A percentile compares a stretch with the other conserved stretches of the same genome.
Evolutionary conservation across 192 early-diverging fungal genomes (phyloP).

Genomic region (Ambispora gerdemannii): DNA sequence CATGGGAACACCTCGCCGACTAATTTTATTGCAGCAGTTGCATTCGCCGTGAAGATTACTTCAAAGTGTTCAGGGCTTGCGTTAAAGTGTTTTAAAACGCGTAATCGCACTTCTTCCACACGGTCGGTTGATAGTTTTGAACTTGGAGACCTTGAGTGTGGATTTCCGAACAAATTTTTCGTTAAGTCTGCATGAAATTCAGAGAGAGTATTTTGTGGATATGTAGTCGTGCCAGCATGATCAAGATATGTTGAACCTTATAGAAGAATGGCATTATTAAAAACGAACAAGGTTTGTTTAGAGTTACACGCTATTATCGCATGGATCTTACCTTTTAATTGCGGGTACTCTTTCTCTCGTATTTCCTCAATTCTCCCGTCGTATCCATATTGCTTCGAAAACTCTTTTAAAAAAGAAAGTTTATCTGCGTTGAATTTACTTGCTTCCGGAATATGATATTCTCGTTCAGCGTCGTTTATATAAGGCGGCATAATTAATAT

Average conservation of each 20-base stretch:
- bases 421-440: neutral
- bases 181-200: conserved; percentile 45
- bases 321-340: conserved; percentile 11
- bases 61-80: conserved; percentile 57
- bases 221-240: conserved; percentile 62
- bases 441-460: neutral
- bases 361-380: conserved; percentile 27
- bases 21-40: conserved; percentile 72
- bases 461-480: too few relatives aligned
- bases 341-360: conserved; percentile 20
- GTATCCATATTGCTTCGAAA: conserved; percentile 18
- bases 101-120: conserved; percentile 52
- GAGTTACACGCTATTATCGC: too few relatives aligned
- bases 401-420: conserved; percentile 27
- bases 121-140: conserved; percentile 49
- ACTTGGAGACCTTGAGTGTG: conserved; percentile 59
- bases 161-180: conserved; percentile 57
- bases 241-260: conserved; percentile 55
- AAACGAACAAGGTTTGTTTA: too few relatives aligned
- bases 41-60: conserved; percentile 75
- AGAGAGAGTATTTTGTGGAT: conserved; percentile 43
- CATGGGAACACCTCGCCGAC: conserved; percentile 72
- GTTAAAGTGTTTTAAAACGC: conserved; percentile 56
- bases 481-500: too few relatives aligned
- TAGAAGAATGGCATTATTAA: neutral